A percentile compares a stretch with the other conserved stretches of the same genome.
phyloP scores from a whole-genome alignment of 768 basidiomycete species.

The Neoboletus brunneissimus region DNA sequence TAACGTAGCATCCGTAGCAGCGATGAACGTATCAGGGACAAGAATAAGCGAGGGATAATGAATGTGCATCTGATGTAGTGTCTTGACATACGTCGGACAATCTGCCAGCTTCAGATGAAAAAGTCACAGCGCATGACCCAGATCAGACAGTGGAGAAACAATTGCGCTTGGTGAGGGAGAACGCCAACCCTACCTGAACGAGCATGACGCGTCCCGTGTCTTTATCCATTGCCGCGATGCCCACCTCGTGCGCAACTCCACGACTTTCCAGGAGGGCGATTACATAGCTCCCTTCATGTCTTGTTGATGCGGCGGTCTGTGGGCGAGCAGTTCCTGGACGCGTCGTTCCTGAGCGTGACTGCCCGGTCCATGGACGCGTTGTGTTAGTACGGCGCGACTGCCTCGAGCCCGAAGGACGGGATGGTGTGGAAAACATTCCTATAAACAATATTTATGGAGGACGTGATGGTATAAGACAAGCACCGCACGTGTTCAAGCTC shows the following conservation, averaged over 20 bases:
- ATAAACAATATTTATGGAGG: neutral
- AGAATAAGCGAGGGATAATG: conserved; percentile 70
- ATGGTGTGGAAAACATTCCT: conserved; percentile 14
- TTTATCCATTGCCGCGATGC: conserved; percentile 81
- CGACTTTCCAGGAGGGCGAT: conserved; percentile 74
- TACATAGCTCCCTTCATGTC: conserved; percentile 59
- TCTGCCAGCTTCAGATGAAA: conserved; percentile 63
- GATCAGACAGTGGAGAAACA: neutral
- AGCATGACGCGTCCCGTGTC: conserved; percentile 74
- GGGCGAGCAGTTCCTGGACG: conserved; percentile 48
- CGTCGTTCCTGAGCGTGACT: conserved; percentile 50
- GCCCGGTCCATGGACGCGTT: conserved; percentile 51
- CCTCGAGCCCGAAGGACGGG: conserved; percentile 11
- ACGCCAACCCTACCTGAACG: conserved; percentile 58
- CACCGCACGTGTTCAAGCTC: too few species aligned
- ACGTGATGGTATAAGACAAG: neutral
- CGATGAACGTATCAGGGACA: conserved; percentile 79
- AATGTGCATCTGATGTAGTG: conserved; percentile 80
- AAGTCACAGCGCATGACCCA: neutral
- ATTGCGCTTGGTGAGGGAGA: neutral
- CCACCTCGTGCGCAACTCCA: conserved; percentile 79
- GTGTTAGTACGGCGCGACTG: conserved; percentile 14
- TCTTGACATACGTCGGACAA: conserved; percentile 86
- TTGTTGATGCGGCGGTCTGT: conserved; percentile 58
- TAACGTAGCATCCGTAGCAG: conserved; percentile 49